Conservation (phyloP, 371 early-diverging fungal genomes). For the Phascolomyces articulosus region DNA sequence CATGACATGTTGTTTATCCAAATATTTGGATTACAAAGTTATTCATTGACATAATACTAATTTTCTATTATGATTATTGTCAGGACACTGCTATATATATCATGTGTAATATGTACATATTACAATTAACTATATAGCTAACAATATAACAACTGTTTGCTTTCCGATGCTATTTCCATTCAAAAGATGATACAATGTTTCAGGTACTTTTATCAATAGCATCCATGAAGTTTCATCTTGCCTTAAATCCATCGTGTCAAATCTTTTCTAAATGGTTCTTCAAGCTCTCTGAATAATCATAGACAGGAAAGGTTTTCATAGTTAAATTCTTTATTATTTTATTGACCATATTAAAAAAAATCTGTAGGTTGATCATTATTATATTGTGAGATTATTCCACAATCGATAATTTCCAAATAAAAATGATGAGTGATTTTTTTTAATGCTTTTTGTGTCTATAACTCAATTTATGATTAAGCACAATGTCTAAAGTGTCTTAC, state of each 20-base stretch:
- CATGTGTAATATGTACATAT: neutral
- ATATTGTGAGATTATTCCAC: constrained; percentile 78
- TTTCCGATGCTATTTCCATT: constrained; percentile 88
- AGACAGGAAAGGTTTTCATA: constrained; percentile 69
- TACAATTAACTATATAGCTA: constrained; percentile 9
- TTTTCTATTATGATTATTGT: too few relatives aligned
- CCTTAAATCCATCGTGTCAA: constrained; percentile 68
- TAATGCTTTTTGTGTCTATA: neutral
- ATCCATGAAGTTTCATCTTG: constrained; percentile 67
- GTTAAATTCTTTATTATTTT: constrained; percentile 46
- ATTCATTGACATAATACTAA: too few relatives aligned
- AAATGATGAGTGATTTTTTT: neutral
- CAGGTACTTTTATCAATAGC: constrained; percentile 84
- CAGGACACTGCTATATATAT: too few relatives aligned
- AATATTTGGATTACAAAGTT: too few relatives aligned
- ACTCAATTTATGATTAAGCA: constrained; percentile 37
- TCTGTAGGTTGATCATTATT: constrained; percentile 43
- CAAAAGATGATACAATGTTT: constrained; percentile 75
- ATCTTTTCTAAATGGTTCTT: constrained; percentile 60
- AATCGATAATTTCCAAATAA: constrained; percentile 46
- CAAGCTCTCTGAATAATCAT: constrained; percentile 46
- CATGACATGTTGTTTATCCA: too few relatives aligned
- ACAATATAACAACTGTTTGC: constrained; percentile 63
- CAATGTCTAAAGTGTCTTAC: constrained; percentile 69
- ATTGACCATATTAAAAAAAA: constrained; percentile 33